These are phyloP conservation scores for Coleophoma cylindrospora DNA, from an alignment of 2,329 filamentous ascomycete genomes.

Conservation along the genomic window DNA sequence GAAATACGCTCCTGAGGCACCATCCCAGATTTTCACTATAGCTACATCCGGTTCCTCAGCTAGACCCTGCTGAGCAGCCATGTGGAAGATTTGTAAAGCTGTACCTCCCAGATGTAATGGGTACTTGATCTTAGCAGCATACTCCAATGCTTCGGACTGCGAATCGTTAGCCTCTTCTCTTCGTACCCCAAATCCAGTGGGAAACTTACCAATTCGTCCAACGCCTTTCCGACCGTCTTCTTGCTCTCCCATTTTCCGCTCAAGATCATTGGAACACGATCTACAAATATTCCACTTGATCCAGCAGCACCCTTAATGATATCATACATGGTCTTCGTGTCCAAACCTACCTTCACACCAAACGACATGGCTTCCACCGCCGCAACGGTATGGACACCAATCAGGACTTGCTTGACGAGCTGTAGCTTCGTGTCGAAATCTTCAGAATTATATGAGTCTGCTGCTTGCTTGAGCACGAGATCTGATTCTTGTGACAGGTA, in stretches of 20 bases:
- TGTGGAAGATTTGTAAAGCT: conserved; percentile 30
- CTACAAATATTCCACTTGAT: conserved; percentile 32
- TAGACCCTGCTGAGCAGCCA: conserved; percentile 26
- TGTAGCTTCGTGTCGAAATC: conserved; percentile 36
- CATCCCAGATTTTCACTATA: conserved; percentile 34
- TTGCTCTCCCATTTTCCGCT: conserved; percentile 28
- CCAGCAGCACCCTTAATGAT: conserved; percentile 35
- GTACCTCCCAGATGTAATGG: conserved; percentile 30
- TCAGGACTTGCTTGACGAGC: conserved; percentile 52
- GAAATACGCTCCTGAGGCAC: conserved; percentile 7
- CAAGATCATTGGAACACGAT: conserved; percentile 30
- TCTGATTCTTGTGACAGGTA: conserved; percentile 15
- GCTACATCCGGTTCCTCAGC: conserved; percentile 30
- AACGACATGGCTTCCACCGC: conserved; percentile 53
- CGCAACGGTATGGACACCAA: conserved; percentile 51
- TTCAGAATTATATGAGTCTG: conserved; percentile 2
- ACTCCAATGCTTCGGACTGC: conserved; percentile 27
- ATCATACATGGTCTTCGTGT: conserved; percentile 42
- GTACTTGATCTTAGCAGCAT: conserved; percentile 25
- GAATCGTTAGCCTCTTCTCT: not conserved
- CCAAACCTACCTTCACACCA: conserved; percentile 45
- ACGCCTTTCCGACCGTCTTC: conserved; percentile 30
- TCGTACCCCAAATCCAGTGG: not conserved
- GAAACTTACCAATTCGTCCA: conserved; percentile 27
- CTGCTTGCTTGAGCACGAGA: conserved; percentile 14